Base-by-base conservation (phyloP, 108 stramenopile species). In the Cyclotella sp. region DNA sequence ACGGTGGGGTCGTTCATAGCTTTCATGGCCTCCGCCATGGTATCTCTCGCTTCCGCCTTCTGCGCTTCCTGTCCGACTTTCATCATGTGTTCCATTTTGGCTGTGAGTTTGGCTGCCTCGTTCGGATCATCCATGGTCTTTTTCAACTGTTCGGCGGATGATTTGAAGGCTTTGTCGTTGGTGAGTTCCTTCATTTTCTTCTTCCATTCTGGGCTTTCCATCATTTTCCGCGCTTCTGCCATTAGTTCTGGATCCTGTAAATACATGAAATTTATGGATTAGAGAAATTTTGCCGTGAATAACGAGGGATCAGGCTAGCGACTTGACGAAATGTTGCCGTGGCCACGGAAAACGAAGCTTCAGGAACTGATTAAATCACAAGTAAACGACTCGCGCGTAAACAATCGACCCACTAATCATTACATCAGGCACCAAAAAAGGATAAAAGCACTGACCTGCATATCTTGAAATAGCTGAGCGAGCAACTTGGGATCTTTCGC, bases 181-280 rank as follows among this genome's bases (percentile, higher is more conserved):
- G 82, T 70, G 18, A 93, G 68, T 40, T 91, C 70, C 83, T 93
- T 93, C 94, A 95, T 93, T 76, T 96, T 88, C 69, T 90, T 91
- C 72, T 96, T 88, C 86, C 89, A 96, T 70, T 90, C 87, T 10
- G 91, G 90, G 47, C 78, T 85, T 41, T 93, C 86, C 92, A 93
- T 93, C 95, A 95, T 95, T 81, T 93, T 92, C 64, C 91, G 77
- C 45, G 95, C 95, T 72, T 93, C 95, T 41, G 89, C 90, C 93
- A 96, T 96, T 58, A 96, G 66, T 82, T 91, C 87, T 24, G 95
- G 95, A 68, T 96, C 88, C 91, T 95, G 42, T 39, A 26, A 44
- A 49, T 13, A 57, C 40, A 58, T 47, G 34, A 34, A 34, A 34
- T 34, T 34, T 34, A 5, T 29, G 47, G 18, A 52, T 8, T 27